Percentiles rank a stretch among this genome's conserved stretches.
These are phyloP conservation scores for Lentinus tigrinus DNA, from an alignment of 768 basidiomycete genomes.

Conservation along the genomic window DNA sequence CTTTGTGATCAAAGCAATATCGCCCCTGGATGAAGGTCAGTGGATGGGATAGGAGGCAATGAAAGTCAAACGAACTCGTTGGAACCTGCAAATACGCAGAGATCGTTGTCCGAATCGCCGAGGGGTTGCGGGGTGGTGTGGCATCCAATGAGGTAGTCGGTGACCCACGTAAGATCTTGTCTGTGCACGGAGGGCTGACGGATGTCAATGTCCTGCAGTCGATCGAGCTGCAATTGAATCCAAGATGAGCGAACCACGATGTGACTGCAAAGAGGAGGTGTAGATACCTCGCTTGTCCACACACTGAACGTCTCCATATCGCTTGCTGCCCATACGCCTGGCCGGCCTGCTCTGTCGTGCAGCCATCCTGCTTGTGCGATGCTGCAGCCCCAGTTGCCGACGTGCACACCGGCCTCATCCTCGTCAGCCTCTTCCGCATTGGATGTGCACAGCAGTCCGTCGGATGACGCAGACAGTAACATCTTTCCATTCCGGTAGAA, in stretches of 20 bases:
- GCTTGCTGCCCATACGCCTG: conserved; percentile 76
- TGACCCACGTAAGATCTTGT: conserved; percentile 64
- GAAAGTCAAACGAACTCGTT: conserved; percentile 59
- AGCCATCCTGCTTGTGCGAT: conserved; percentile 78
- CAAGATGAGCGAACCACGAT: neutral
- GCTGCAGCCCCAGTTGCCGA: conserved; percentile 86
- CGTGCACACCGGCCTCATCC: conserved; percentile 78
- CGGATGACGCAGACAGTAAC: conserved; percentile 80
- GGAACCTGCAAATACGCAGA: conserved; percentile 67
- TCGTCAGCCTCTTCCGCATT: conserved; percentile 77
- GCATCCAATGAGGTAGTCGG: conserved; percentile 70
- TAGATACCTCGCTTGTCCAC: conserved; percentile 70
- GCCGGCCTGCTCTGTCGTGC: conserved; percentile 29
- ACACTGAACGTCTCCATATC: conserved; percentile 94
- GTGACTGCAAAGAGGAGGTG: too few species aligned
- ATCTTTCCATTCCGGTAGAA: conserved; percentile 45
- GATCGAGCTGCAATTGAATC: conserved; percentile 51
- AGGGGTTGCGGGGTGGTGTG: conserved; percentile 30
- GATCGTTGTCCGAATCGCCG: conserved; percentile 31
- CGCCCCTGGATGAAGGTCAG: conserved; percentile 26
- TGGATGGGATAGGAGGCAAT: neutral
- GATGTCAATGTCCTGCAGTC: conserved; percentile 56
- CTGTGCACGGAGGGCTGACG: conserved; percentile 62
- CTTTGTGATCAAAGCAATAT: conserved; percentile 30
- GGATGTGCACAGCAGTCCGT: conserved; percentile 76